These are phyloP conservation scores for Bassia scoparia DNA, from an alignment of 148 eudicot species.

Conservation along the genomic window DNA sequence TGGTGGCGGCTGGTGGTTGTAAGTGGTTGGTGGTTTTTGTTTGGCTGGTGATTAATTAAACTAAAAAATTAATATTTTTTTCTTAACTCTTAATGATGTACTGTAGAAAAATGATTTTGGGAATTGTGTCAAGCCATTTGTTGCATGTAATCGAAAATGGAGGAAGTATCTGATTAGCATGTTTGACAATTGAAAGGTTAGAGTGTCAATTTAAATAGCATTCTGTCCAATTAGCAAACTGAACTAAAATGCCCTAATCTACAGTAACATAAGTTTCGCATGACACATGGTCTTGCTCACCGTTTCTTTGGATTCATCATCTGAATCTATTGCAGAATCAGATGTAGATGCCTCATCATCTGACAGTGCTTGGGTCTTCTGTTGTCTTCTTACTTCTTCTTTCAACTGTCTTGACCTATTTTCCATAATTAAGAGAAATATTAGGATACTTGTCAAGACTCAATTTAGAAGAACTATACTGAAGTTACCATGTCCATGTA, in stretches of 20 bases:
- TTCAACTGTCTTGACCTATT: constrained; percentile 63
- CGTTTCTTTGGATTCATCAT: constrained; percentile 51
- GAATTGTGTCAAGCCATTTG: too few relatives aligned
- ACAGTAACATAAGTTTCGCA: constrained; percentile 2
- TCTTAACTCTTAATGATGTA: too few relatives aligned
- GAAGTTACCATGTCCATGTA: constrained; percentile 2
- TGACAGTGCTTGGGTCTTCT: constrained; percentile 47
- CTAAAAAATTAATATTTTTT: too few relatives aligned
- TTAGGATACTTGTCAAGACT: not conserved
- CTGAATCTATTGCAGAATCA: constrained; percentile 46
- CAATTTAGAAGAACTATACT: constrained; percentile 16
- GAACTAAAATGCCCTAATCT: not conserved
- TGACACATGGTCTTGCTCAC: constrained; percentile 33
- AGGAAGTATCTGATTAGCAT: too few relatives aligned
- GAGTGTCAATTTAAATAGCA: not conserved
- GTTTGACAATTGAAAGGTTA: not conserved
- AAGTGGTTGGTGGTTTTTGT: too few relatives aligned
- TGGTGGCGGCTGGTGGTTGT: too few relatives aligned
- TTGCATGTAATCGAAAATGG: too few relatives aligned
- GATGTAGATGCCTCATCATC: constrained; percentile 43
- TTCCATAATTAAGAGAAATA: constrained; percentile 4
- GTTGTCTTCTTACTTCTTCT: constrained; percentile 56
- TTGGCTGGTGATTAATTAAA: too few relatives aligned
- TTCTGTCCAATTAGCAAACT: not conserved
- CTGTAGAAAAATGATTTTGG: too few relatives aligned